Evolutionary conservation across 371 early-diverging fungal genomes (phyloP).

Genomic region (Mucor plumbeus): DNA sequence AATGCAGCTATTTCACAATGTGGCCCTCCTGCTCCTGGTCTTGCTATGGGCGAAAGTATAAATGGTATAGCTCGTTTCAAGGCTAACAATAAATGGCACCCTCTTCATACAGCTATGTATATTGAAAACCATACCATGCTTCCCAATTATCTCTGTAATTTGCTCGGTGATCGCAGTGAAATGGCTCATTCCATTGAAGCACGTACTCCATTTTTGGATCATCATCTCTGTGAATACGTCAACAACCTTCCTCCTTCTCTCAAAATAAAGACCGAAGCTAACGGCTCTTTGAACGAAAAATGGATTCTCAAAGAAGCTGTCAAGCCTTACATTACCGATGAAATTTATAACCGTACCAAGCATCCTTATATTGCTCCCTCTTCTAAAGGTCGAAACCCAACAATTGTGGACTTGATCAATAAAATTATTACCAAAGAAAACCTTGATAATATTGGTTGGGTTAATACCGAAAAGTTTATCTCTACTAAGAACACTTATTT

Average conservation of each 20-base stretch:
- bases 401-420: constrained; percentile 10
- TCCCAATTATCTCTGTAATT: constrained; percentile 26
- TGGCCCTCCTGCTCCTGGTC: constrained; percentile 15
- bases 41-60: constrained; percentile 18
- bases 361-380: constrained; percentile 29
- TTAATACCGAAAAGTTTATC: constrained; percentile 6
- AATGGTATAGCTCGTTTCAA: constrained; percentile 29
- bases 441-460: constrained; percentile 24
- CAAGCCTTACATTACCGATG: constrained; percentile 31
- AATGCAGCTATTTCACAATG: constrained; percentile 1
- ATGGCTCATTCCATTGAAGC: constrained; percentile 38
- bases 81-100: constrained; percentile 32
- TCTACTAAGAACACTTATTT: constrained; percentile 6
- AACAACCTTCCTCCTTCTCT: constrained; percentile 33
- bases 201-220: constrained; percentile 33
- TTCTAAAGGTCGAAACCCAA: constrained; percentile 11
- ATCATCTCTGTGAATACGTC: constrained; percentile 29
- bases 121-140: constrained; percentile 30
- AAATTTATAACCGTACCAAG: constrained; percentile 30
- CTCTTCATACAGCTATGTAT: constrained; percentile 31
- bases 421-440: constrained; percentile 23
- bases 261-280: constrained; percentile 19
- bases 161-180: constrained; percentile 33
- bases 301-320: constrained; percentile 34
- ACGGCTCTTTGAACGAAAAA: constrained; percentile 31